Base-by-base conservation (phyloP, 139 green algal species). In the Chloropicon primus region DNA sequence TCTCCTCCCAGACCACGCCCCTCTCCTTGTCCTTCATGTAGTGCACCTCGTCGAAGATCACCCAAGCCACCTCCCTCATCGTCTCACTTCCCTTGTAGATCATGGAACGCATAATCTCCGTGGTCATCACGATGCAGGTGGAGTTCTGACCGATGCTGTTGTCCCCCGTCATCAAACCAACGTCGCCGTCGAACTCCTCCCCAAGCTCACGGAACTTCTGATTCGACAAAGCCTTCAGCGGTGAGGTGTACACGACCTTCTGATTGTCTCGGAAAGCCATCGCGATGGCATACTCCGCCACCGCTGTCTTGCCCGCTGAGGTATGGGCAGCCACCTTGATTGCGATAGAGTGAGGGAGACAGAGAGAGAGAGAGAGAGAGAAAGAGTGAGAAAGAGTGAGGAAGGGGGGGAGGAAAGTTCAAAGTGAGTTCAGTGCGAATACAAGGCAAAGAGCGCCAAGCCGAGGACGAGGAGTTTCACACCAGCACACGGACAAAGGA, bases 1-100 rank as follows among this genome's bases (percentile, higher is more conserved):
- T 92, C 85, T 99, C 96, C 87, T 99, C 96, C 96, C 96, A 99
- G 72, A 99, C 95, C 77, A 99, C 96, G 1, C 96, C 96, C 2
- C 96, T 87, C 88, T 99, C 96, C 0, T 86, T 80, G 87, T 99
- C 95, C 41, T 62, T 62, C 92, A 97, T 94, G 88, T 97, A 97
- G 84, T 97, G 93, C 24, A 99, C 90, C 86, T 99, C 96, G 77
- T 99, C 96, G 84, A 97, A 86, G 80, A 23, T 86, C 82, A 25
- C 82, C 74, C 53, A 86, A 25, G 80, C 83, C 3, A 88, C 74
- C 83, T 98, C 93, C 24, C 91, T 82, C 74, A 98, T 86, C 53
- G 98, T 77, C 82, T 97, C 93, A 10, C 86, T 90, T 0, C 92
- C 90, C 26, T 86, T 86, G 85, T 86, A 91, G 24, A 72, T 72